phyloP scores from a whole-genome alignment of 495 filamentous ascomycete genomes.

The Daldinia vernicosa region DNA sequence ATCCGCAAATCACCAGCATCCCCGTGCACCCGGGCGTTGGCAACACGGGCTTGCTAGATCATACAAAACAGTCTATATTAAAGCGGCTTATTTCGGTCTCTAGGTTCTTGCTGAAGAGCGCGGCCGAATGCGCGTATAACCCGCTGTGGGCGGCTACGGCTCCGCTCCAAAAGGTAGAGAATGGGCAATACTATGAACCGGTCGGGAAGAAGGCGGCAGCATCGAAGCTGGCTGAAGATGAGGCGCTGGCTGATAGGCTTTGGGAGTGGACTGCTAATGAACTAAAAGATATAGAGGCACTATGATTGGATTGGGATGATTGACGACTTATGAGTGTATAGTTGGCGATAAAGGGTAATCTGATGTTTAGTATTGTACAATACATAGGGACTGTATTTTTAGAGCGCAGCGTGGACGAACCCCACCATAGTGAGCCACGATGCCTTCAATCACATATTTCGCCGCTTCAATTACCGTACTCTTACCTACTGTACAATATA shows the following conservation, averaged over 20 bases:
- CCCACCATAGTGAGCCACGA: no score
- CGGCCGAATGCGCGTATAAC: conserved; percentile 61
- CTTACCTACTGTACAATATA: no score
- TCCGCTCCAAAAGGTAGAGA: conserved; percentile 50
- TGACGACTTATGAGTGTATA: background rate
- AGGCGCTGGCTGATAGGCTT: conserved; percentile 58
- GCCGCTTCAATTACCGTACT: no score
- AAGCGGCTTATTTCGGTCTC: conserved; percentile 20
- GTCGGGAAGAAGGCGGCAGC: conserved; percentile 34
- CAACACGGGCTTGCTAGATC: conserved; percentile 60
- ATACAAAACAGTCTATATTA: conserved; percentile 17
- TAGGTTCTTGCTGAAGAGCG: conserved; percentile 46
- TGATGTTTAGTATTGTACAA: background rate
- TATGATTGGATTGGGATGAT: background rate
- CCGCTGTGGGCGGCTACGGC: conserved; percentile 67
- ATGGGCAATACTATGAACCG: conserved; percentile 50
- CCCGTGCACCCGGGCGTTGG: conserved; percentile 75
- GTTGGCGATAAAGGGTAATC: background rate
- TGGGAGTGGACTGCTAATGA: conserved; percentile 73
- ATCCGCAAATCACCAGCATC: conserved; percentile 65
- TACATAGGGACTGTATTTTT: background rate
- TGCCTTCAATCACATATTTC: no score
- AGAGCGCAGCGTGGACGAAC: background rate
- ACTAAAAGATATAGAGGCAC: conserved; percentile 36
- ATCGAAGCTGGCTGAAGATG: conserved; percentile 54